Conservation (phyloP, 305 asterid genomes). For the Fraxinus floribunda region DNA sequence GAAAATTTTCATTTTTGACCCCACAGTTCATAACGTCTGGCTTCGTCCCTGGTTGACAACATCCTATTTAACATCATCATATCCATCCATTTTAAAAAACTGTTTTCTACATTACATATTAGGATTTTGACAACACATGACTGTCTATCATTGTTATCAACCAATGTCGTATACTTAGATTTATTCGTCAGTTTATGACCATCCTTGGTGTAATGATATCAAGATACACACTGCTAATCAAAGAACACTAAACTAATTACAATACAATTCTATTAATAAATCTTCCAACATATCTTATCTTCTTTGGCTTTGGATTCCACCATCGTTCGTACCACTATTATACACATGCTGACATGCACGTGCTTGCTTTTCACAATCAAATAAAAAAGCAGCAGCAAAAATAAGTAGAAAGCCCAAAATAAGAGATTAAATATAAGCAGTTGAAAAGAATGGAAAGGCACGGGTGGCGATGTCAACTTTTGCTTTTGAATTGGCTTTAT, state of each 20-base stretch:
- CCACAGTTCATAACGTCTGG: too few species aligned
- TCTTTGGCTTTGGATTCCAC: neutral
- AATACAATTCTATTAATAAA: neutral
- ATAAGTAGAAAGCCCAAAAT: neutral
- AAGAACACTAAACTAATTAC: neutral
- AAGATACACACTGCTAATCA: neutral
- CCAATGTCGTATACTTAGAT: too few species aligned
- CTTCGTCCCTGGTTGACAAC: too few species aligned
- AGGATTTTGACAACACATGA: too few species aligned
- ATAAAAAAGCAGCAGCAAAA: neutral
- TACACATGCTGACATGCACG: neutral
- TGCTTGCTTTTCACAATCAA: neutral
- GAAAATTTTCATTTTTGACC: too few species aligned
- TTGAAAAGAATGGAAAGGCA: neutral
- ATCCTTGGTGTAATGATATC: neutral
- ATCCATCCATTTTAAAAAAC: too few species aligned
- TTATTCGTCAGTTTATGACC: neutral
- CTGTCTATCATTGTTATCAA: too few species aligned
- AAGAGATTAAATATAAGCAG: neutral
- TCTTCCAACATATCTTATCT: too few species aligned
- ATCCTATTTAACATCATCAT: too few species aligned
- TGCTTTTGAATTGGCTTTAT: slow-evolving; percentile 5
- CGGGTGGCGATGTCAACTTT: neutral
- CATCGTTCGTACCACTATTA: neutral
- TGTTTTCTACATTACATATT: too few species aligned